Evolutionary conservation across 371 early-diverging fungal genomes (phyloP).

Genomic region (Actinomortierella wolfii): DNA sequence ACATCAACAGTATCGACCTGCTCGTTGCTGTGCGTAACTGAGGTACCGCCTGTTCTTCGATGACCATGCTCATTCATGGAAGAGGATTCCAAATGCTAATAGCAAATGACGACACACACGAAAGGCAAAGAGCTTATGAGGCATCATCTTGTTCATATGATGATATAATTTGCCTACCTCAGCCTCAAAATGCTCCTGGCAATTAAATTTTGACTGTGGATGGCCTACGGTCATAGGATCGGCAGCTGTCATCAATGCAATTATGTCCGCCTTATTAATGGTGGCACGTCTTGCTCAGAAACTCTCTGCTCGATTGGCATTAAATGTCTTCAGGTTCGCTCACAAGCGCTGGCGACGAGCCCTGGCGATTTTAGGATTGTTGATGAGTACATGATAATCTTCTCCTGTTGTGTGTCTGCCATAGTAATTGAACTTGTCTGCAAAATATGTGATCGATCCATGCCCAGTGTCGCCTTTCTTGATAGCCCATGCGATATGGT

Average conservation of each 20-base stretch:
- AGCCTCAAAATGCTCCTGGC: too few relatives aligned
- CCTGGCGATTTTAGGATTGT: conserved; percentile 3
- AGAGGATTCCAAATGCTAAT: too few relatives aligned
- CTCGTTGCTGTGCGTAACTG: too few relatives aligned
- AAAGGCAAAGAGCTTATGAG: too few relatives aligned
- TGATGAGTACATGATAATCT: conserved; percentile 4
- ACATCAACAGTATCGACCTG: too few relatives aligned
- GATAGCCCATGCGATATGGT: conserved; percentile 7
- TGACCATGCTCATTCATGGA: too few relatives aligned
- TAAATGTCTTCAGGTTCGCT: conserved; percentile 4
- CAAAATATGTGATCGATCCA: conserved; percentile 9
- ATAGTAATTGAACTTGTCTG: conserved; percentile 8
- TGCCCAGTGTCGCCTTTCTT: conserved; percentile 11
- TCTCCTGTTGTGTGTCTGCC: conserved; percentile 5
- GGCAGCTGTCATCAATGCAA: neutral
- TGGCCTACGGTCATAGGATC: too few relatives aligned
- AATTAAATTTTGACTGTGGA: too few relatives aligned
- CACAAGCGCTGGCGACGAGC: conserved; percentile 5
- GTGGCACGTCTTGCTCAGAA: conserved; percentile 6
- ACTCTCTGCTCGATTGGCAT: conserved; percentile 4
- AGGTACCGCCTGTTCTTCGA: too few relatives aligned
- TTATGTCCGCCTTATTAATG: conserved; percentile 1
- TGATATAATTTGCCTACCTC: too few relatives aligned
- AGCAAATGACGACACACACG: too few relatives aligned
- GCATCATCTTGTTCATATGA: too few relatives aligned